Conservation (phyloP, 1,139 yeast species). For the Pichia sp. region DNA sequence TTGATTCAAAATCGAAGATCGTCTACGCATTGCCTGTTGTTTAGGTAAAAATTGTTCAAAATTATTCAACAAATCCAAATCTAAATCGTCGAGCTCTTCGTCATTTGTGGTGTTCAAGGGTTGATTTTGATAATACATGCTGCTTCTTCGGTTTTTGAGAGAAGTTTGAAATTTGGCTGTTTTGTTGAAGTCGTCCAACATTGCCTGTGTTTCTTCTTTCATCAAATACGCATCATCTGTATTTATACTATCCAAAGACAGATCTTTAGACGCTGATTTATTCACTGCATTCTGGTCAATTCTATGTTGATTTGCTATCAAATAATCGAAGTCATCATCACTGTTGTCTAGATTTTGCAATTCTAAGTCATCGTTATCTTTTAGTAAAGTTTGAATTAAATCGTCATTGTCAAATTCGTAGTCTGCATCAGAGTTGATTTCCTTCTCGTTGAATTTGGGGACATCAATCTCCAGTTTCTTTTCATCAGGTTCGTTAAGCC, state of each 20-base stretch:
- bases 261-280: constrained; percentile 44
- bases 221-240: constrained; percentile 33
- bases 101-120: constrained; percentile 11
- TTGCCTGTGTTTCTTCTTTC: constrained; percentile 44
- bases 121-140: constrained; percentile 15
- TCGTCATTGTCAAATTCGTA: constrained; percentile 72
- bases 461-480: constrained; percentile 35
- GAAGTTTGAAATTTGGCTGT: constrained; percentile 23
- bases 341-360: constrained; percentile 47
- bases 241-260: constrained; percentile 22
- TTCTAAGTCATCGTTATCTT: constrained; percentile 57
- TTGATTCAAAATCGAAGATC: constrained; percentile 24
- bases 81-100: constrained; percentile 31
- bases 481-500: constrained; percentile 10
- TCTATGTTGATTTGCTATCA: constrained; percentile 27
- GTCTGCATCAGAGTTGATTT: constrained; percentile 59
- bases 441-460: constrained; percentile 50
- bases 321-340: constrained; percentile 51
- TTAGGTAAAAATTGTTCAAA: constrained; percentile 21
- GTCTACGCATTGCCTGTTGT: constrained; percentile 20
- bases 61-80: constrained; percentile 21
- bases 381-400: constrained; percentile 62
- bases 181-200: constrained; percentile 39
- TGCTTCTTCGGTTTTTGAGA: constrained; percentile 16
- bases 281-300: constrained; percentile 16